A percentile compares a stretch with the other conserved stretches of the same genome.
Evolutionary conservation across 2,329 filamentous ascomycete genomes (phyloP).

Genomic region (Ambrosiella cleistominuta): DNA sequence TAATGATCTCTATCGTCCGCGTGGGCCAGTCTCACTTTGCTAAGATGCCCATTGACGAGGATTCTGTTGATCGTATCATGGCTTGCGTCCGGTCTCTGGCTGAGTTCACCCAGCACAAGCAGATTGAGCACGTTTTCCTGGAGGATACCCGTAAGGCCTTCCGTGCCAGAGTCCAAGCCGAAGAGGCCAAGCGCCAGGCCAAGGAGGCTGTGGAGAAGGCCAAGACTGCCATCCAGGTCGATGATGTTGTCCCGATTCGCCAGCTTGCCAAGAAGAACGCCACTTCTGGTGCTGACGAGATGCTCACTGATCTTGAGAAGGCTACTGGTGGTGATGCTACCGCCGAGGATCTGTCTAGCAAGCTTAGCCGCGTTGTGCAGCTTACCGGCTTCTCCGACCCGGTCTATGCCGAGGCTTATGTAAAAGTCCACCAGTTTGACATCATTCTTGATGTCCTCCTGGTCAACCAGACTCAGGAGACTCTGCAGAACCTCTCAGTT

Average conservation of each 20-base stretch:
- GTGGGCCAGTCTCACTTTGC: conserved; percentile 98
- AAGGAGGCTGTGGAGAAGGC: conserved; percentile 86
- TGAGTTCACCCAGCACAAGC: conserved; percentile 76
- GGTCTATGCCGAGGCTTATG: conserved; percentile 97
- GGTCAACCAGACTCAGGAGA: conserved; percentile 94
- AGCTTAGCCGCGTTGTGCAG: conserved; percentile 90
- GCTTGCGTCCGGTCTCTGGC: conserved; percentile 83
- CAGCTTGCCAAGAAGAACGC: conserved; percentile 86
- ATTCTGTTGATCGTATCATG: conserved; percentile 98
- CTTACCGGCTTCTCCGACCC: conserved; percentile 95
- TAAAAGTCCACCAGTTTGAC: conserved; percentile 97
- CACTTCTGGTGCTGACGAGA: conserved; percentile 64
- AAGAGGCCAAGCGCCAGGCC: conserved; percentile 93
- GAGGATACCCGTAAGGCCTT: conserved; percentile 93
- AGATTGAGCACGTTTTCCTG: conserved; percentile 80
- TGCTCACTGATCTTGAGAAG: conserved; percentile 78
- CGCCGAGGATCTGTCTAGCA: conserved; percentile 75
- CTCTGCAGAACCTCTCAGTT: conserved; percentile 87
- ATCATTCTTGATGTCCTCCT: conserved; percentile 92
- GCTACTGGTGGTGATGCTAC: conserved; percentile 78
- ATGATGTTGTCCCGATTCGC: conserved; percentile 83
- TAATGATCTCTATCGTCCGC: conserved; percentile 97
- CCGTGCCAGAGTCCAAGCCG: conserved; percentile 88
- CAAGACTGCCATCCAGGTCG: conserved; percentile 85
- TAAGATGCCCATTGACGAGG: conserved; percentile 91